Conservation (phyloP, 129 eudicot species). For the Lonicera japonica region DNA sequence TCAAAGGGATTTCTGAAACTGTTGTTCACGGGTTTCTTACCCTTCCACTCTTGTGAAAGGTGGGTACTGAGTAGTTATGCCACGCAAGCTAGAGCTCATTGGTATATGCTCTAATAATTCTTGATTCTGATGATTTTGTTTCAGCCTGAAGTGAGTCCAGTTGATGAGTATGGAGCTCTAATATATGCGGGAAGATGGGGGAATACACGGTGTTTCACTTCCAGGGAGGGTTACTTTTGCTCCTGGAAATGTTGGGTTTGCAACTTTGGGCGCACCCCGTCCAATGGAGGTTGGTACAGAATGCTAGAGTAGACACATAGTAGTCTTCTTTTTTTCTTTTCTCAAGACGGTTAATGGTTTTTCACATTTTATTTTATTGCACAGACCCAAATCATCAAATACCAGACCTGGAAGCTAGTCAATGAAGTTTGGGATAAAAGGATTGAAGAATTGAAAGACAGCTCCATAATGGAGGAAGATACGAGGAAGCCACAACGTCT, state of each 20-base stretch:
- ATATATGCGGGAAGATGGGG: conserved; percentile 93
- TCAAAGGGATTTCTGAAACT: too few species aligned
- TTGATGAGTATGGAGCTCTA: conserved; percentile 87
- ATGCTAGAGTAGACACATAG: background rate
- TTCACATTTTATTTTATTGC: background rate
- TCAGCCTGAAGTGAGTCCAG: conserved; percentile 64
- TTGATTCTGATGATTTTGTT: conserved; percentile 1
- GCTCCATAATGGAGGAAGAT: conserved; percentile 51
- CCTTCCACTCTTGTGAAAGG: too few species aligned
- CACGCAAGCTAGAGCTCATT: too few species aligned
- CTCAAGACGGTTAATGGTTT: conserved; percentile 3
- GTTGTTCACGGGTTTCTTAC: too few species aligned
- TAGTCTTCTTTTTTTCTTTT: background rate
- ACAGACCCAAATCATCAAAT: conserved; percentile 86
- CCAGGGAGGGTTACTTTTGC: conserved; percentile 96
- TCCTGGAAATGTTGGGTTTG: conserved; percentile 93
- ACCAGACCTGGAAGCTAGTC: conserved; percentile 78
- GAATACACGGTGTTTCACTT: conserved; percentile 79
- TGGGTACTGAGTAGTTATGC: too few species aligned
- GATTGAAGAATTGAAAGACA: conserved; percentile 53
- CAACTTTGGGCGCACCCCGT: conserved; percentile 96
- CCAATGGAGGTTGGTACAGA: conserved; percentile 79
- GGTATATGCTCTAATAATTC: background rate
- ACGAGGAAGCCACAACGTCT: conserved; percentile 55
- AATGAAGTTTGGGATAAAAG: conserved; percentile 72